Conservation (phyloP, 2,329 filamentous ascomycete genomes). For the Aspergillus sp. region DNA sequence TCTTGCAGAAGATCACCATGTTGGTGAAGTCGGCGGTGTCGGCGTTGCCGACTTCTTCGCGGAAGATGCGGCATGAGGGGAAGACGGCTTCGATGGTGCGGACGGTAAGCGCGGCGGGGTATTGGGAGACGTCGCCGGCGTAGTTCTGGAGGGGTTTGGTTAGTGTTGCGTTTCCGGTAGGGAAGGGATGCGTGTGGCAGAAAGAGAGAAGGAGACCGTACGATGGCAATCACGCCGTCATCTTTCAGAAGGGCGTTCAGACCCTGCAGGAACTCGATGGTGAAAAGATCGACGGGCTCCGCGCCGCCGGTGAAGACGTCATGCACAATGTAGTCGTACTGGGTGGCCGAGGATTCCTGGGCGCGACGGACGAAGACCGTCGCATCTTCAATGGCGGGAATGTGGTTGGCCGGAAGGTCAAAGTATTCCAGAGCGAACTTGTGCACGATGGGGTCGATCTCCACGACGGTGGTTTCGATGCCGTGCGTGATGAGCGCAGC, state of each 20-base stretch:
- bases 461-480: slow-evolving; percentile 89
- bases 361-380: slow-evolving; percentile 61
- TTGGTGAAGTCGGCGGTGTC: slow-evolving; percentile 78
- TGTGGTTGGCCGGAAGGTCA: slow-evolving; percentile 72
- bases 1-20: slow-evolving; percentile 92
- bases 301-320: slow-evolving; percentile 97
- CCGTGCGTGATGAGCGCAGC: slow-evolving; percentile 83
- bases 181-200: neutral
- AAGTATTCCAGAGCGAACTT: slow-evolving; percentile 83
- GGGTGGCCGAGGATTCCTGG: slow-evolving; percentile 49
- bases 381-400: slow-evolving; percentile 78
- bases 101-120: slow-evolving; percentile 74
- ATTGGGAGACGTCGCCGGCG: slow-evolving; percentile 79
- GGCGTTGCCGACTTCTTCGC: slow-evolving; percentile 65
- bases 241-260: slow-evolving; percentile 70
- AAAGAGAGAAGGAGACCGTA: slow-evolving; percentile 45
- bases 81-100: slow-evolving; percentile 81
- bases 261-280: slow-evolving; percentile 73
- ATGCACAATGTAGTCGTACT: slow-evolving; percentile 91
- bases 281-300: slow-evolving; percentile 87
- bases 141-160: slow-evolving; percentile 67
- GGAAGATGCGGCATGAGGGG: slow-evolving; percentile 86
- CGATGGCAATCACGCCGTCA: slow-evolving; percentile 83
- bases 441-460: slow-evolving; percentile 89
- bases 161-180: neutral